Evolutionary conservation across 164 flowering plant genomes (phyloP), one percentile per base, ranked within the genome.

Genomic region (Nymphaea thermarum): DNA sequence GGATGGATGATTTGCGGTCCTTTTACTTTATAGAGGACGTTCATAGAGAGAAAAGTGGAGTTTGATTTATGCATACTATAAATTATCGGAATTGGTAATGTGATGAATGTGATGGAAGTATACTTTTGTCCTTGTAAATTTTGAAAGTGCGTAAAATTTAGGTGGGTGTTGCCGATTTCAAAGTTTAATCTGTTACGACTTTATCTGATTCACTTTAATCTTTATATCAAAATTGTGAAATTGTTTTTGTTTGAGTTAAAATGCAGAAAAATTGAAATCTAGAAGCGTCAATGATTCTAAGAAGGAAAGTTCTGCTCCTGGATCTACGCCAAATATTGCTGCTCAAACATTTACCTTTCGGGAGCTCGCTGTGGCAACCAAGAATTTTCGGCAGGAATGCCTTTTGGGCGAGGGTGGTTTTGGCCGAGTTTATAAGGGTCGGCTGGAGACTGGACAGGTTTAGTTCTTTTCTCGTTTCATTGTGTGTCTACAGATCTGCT

Each of bases 391-490:
- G 76, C 87, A 84, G 57, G 97, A 91, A 68, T 84, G 80, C 73
- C 80, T 89, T 62, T 68, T 91, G 71, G 97, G 97, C 60, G 96
- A 91, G 82, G 97, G 97, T 72, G 97, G 97, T 6, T 91, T 91
- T 75, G 97, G 97, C 55, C 87, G 90, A 44, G 96, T 91, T 63
- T 91, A 91, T 76, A 91, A 85, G 79, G 96, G 97, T 67, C 86
- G 80, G 12, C 71, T 91, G 68, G 92, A 87, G 72, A 81, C 89
- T 42, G 93, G 90, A 68, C 92, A 87, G 85, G 97, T 89, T 65
- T 43, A 72, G 68, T 69, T 41, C 60, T 7, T 18, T 51, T 12
- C 8, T 3, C 55, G 25, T 51, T 18, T 43, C 42, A 44, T 14
- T 66, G 18, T 18, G 16, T 42, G 6, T 65, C 55, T 44, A 44